These are phyloP conservation scores for Fimicolochytrium jonesii DNA, from an alignment of 192 early-diverging fungal genomes.

Conservation along the genomic window DNA sequence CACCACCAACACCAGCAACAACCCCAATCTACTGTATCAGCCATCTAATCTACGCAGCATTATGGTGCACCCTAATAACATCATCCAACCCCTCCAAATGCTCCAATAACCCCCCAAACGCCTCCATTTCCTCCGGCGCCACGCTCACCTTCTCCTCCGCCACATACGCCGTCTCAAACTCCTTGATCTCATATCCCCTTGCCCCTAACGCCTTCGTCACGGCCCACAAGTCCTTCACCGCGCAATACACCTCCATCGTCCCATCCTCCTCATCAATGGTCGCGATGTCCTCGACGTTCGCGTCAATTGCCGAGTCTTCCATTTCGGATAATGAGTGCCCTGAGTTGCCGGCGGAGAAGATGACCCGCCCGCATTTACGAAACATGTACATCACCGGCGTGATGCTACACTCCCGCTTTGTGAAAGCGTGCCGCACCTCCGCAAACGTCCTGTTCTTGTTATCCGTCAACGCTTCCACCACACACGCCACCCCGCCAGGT, in stretches of 20 bases:
- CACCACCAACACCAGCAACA: too few species aligned
- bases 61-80: conserved; percentile 53
- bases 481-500: conserved; percentile 54
- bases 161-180: conserved; percentile 55
- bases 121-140: conserved; percentile 40
- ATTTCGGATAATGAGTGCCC: conserved; percentile 32
- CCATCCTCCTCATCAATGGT: conserved; percentile 14
- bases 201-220: conserved; percentile 43
- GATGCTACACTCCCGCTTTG: conserved; percentile 52
- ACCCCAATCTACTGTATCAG: too few species aligned
- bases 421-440: conserved; percentile 58
- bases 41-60: conserved; percentile 28
- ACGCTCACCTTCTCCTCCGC: conserved; percentile 43
- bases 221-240: conserved; percentile 42
- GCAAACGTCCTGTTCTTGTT: conserved; percentile 60
- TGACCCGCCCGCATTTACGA: conserved; percentile 58
- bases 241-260: conserved; percentile 56
- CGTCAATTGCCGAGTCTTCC: conserved; percentile 57
- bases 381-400: conserved; percentile 67
- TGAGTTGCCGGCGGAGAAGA: conserved; percentile 40
- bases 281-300: conserved; percentile 58
- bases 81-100: conserved; percentile 61
- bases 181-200: conserved; percentile 50
- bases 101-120: conserved; percentile 46
- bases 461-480: conserved; percentile 61